A percentile compares a stretch with the other conserved stretches of the same genome.
Conservation (phyloP, 352 stramenopile species). For the Elongisporangium senticosum region DNA sequence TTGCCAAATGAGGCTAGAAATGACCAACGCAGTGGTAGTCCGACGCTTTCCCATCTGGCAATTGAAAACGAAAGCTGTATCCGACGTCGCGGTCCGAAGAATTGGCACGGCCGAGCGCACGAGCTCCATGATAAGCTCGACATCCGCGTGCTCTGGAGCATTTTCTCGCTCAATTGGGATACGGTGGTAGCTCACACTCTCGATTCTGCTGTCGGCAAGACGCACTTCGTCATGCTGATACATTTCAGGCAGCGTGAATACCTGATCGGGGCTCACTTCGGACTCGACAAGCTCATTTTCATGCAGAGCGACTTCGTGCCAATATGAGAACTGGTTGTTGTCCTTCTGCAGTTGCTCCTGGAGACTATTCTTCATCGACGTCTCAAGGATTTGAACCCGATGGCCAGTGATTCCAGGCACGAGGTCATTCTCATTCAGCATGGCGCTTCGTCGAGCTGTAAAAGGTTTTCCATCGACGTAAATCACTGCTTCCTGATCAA, state of each 20-base stretch:
- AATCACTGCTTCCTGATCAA: conserved; percentile 66
- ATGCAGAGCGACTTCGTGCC: conserved; percentile 58
- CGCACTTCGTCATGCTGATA: conserved; percentile 41
- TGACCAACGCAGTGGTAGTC: conserved; percentile 73
- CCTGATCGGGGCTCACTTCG: conserved; percentile 31
- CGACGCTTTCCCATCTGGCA: conserved; percentile 85
- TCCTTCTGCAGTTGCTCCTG: conserved; percentile 50
- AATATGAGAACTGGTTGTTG: conserved; percentile 70
- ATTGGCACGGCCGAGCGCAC: conserved; percentile 25
- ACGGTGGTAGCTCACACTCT: conserved; percentile 56
- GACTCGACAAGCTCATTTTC: conserved; percentile 56
- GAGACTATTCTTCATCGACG: conserved; percentile 73
- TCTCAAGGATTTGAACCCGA: conserved; percentile 76
- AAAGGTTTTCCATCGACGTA: conserved; percentile 74
- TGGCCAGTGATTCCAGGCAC: conserved; percentile 78
- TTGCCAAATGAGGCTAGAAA: conserved; percentile 63
- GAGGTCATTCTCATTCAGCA: conserved; percentile 81
- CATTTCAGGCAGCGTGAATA: conserved; percentile 64
- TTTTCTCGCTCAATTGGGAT: conserved; percentile 82
- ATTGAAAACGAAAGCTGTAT: conserved; percentile 85
- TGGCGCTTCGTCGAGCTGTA: conserved; percentile 64
- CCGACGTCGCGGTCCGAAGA: conserved; percentile 12
- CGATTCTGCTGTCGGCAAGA: conserved; percentile 25
- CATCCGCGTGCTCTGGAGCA: conserved; percentile 64
- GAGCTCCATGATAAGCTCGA: conserved; percentile 63